Base-by-base conservation (phyloP, 345 rosid species). In the Cochlearia excelsa region DNA sequence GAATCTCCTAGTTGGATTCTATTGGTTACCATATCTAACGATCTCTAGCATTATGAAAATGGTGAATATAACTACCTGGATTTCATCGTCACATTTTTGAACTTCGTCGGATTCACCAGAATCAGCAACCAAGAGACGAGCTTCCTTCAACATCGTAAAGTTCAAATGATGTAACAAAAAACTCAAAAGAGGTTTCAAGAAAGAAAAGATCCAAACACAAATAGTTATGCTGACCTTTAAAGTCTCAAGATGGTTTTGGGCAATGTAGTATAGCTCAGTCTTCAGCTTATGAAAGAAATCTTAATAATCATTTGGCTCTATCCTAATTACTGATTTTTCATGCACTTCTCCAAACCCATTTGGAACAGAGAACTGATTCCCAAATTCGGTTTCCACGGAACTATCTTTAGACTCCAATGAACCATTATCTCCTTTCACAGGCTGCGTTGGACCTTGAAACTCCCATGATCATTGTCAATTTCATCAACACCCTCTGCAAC, bases 391-490 rank as follows among this genome's bases (percentile, higher is more conserved):
- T 67, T 71, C 80, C 39, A 69, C 48, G 54, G 67, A 54, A 7
- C 82, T 79, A 75, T 37, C 78, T 76, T 79, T 78, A 79, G 80
- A 84, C 56, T 63, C 59, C 54, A 26, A 57, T 31, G 58, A 50
- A 50, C 27, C 55, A 47, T 42, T 34, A 7, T 69, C 71, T 57
- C 7, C 69, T 37, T 37, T 63, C 42, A 56, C 59, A 16, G 65
- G 59, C 55, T 56, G 65, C 38, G 65, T 30, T 57, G 69, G 65
- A 63, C 74, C 74, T 70, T 63, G 74, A 70, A 63, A 70, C 35
- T 86, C 89, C 97, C 97, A 93, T 34, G 84, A 73, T 79, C 78
- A 71, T 79, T 89, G 63, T 80, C 81, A 73, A 77, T 77, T 71
- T 80, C 82, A 54, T 76, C 70, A 9, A 66, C 66, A 60, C 35